These are phyloP conservation scores for Chaetomiaceae sp. DNA, from an alignment of 2,329 filamentous ascomycete genomes.

Conservation along the genomic window DNA sequence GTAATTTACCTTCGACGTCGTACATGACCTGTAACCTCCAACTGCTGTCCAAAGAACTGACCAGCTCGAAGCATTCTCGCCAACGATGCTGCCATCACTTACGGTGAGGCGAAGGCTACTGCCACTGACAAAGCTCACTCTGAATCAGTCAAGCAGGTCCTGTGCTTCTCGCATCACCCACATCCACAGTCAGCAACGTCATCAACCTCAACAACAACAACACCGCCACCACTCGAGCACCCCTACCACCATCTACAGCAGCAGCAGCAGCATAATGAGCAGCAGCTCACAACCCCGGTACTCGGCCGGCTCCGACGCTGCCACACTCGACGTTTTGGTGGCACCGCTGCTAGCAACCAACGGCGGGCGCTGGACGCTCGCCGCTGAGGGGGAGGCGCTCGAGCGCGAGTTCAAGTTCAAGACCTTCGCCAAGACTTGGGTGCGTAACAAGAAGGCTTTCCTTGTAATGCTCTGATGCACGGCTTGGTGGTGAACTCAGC, in stretches of 20 bases:
- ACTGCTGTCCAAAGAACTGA: too few species aligned
- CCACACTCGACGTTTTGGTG: slow-evolving; percentile 31
- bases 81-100: too few species aligned
- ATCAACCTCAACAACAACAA: neutral
- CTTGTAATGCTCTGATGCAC: too few species aligned
- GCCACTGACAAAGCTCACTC: neutral
- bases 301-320: slow-evolving; percentile 40
- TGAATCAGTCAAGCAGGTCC: neutral
- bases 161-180: neutral
- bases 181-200: neutral
- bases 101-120: too few species aligned
- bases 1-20: too few species aligned
- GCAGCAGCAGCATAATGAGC: neutral
- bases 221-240: neutral
- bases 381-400: slow-evolving; percentile 45
- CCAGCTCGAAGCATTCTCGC: too few species aligned
- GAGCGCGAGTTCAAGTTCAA: slow-evolving; percentile 59
- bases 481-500: too few species aligned
- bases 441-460: neutral
- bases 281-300: slow-evolving; percentile 29
- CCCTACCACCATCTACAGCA: neutral
- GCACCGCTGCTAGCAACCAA: slow-evolving; percentile 30
- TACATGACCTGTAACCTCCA: too few species aligned
- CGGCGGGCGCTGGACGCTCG: slow-evolving; percentile 45
- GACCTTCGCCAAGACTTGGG: slow-evolving; percentile 59